Base-by-base conservation (phyloP, 2,329 filamentous ascomycete species). In the Fusarium veterinarium region DNA sequence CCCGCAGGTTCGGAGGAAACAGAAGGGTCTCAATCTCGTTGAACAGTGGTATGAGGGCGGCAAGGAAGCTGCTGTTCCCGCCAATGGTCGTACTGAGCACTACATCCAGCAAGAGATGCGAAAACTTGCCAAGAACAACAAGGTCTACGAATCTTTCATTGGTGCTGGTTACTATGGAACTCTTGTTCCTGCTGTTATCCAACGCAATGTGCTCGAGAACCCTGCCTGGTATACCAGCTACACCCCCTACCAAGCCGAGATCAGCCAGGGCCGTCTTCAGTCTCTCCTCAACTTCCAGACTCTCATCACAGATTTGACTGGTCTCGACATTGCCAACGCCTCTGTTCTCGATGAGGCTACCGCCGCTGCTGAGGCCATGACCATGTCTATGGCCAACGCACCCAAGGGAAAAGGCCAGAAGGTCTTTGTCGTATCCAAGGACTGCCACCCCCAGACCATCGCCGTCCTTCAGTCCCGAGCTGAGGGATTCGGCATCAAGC, bases 151-250 rank as follows among this genome's bases (percentile, higher is more conserved):
- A 77, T 95, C 90, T 75, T 93, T 95, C 77, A 95, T 97, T 73
- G 95, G 95, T 9, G 90, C 89, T 71, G 95, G 95, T 61, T 98
- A 98, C 87, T 94, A 95, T 73, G 92, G 91, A 46, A 96, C 94
- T 25, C 89, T 92, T 73, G 92, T 94, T 2, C 95, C 95, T 17
- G 90, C 94, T 64, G 95, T 98, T 57, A 97, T 98, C 80, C 94
- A 96, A 86, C 89, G 95, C 77, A 98, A 98, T 80, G 89, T 98
- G 17, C 86, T 98, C 58, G 95, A 98, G 86, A 95, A 92, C 81
- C 95, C 95, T 14, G 95, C 92, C 10, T 98, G 95, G 95, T 98
- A 98, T 83, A 98, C 95, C 49, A 97, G 95, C 84, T 98, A 98
- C 83, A 98, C 95, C 0, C 95, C 95, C 23, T 98, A 98, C 83